These are phyloP conservation scores for Microbotryum saponariae DNA, from an alignment of 1,284 basidiomycete genomes.

Conservation along the genomic window DNA sequence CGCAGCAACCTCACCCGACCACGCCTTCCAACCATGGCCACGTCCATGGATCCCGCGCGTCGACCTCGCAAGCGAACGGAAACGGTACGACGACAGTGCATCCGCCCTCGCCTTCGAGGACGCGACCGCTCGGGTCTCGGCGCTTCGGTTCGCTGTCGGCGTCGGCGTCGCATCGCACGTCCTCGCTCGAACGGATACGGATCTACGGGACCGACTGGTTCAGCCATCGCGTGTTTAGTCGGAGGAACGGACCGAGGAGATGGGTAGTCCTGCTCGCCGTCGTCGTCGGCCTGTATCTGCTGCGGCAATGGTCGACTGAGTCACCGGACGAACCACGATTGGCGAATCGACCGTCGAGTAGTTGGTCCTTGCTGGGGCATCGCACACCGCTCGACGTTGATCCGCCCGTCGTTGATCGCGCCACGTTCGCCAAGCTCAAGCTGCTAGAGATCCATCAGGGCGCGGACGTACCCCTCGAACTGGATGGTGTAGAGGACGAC, in stretches of 20 bases:
- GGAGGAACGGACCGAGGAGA: not conserved
- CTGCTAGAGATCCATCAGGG: conserved; percentile 33
- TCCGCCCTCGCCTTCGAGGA: too few species aligned
- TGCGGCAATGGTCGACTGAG: too few species aligned
- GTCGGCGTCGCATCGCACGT: too few species aligned
- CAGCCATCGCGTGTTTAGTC: not conserved
- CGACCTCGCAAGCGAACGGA: too few species aligned
- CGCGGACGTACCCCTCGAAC: conserved; percentile 7
- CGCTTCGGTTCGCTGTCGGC: too few species aligned
- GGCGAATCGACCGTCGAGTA: not conserved
- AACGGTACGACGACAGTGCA: too few species aligned
- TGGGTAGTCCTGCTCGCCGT: conserved; percentile 3
- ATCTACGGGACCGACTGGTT: not conserved
- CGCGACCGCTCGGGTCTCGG: too few species aligned
- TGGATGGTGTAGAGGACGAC: conserved; percentile 7
- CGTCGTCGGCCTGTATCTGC: not conserved
- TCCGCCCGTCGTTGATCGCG: conserved; percentile 24
- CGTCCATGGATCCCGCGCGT: too few species aligned
- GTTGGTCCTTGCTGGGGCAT: not conserved
- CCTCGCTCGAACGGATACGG: too few species aligned
- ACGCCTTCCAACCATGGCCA: too few species aligned
- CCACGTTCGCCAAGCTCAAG: conserved; percentile 28
- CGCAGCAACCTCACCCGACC: too few species aligned
- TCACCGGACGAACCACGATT: too few species aligned
- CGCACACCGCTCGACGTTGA: not conserved